These are phyloP conservation scores for Populus hybrid DNA, from an alignment of 441 rosid genomes.

Conservation along the genomic window DNA sequence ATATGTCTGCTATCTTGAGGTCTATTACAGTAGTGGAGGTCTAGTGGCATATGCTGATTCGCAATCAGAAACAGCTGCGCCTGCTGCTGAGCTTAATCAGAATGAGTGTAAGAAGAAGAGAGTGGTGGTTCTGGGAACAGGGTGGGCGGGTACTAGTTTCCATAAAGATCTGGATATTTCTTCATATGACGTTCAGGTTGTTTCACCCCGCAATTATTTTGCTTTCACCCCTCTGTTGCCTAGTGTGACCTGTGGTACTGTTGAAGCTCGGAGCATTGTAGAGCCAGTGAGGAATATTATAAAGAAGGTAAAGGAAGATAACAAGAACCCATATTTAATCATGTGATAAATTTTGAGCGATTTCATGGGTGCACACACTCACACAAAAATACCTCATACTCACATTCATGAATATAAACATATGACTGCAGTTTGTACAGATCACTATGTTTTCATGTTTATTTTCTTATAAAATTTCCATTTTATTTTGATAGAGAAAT, in stretches of 20 bases:
- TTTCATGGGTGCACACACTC: background rate
- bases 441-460: background rate
- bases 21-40: conserved; percentile 55
- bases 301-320: conserved; percentile 53
- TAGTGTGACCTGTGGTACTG: conserved; percentile 74
- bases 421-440: background rate
- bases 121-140: conserved; percentile 68
- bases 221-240: conserved; percentile 76
- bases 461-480: background rate
- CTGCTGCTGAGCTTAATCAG: conserved; percentile 22
- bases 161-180: conserved; percentile 73
- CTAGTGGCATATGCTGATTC: conserved; percentile 64
- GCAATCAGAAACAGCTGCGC: conserved; percentile 21
- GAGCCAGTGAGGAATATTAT: conserved; percentile 85
- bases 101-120: conserved; percentile 41
- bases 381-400: background rate
- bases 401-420: background rate
- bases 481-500: conserved; percentile 44
- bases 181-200: conserved; percentile 69
- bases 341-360: background rate
- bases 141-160: conserved; percentile 73
- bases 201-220: conserved; percentile 91
- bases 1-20: conserved; percentile 7
- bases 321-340: background rate
- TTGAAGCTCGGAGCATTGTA: conserved; percentile 85